Evolutionary conservation across 2,329 filamentous ascomycete genomes (phyloP), one percentile per base, ranked within the genome.

Genomic region (Alternaria sp.): DNA sequence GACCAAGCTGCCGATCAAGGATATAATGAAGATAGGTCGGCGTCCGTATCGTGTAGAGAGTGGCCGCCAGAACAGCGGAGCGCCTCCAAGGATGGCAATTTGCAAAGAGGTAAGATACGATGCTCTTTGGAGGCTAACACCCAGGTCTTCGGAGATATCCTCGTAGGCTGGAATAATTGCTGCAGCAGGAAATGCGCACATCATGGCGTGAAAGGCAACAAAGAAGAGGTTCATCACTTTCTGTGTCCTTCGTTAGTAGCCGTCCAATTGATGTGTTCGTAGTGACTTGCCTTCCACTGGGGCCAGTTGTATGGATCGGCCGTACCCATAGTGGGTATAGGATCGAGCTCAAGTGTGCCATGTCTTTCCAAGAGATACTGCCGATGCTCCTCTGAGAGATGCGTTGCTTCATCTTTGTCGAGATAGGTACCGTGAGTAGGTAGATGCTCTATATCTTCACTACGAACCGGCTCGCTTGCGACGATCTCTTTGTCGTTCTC

Each of bases 261-360:
- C 4, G 5, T 28, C n/a, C 8, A 38, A 16, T n/a, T 32, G 5
- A 41, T 43, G 3, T 14, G 14, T 16, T 24, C 30, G n/a, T 22
- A 7, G 5, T 16, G 49, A 57, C 61, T 59, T 65, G 81, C 82
- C 77, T 84, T 85, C 80, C 83, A 84, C 26, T 66, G 69, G 2
- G 84, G 80, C 84, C 84, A 87, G 61, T 87, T 87, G 69, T 85
- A 86, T 0, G 85, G 85, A 68, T 87, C 85, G 3, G 81, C 82
- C 55, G 82, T 80, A 36, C 79, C 79, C 66, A 80, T 79, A 32
- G 79, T 79, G 1, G 85, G 85, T 14, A 87, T 70, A 1, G 85
- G 85, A 48, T 86, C 83, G 4, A 87, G 79, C 20, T 86, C 80
- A 24, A 86, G 68, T 0, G 83, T 86, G 49, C 85, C 85, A 79